Base-by-base conservation (phyloP, 2,329 filamentous ascomycete genomes). In the Diplodia corticola region DNA sequence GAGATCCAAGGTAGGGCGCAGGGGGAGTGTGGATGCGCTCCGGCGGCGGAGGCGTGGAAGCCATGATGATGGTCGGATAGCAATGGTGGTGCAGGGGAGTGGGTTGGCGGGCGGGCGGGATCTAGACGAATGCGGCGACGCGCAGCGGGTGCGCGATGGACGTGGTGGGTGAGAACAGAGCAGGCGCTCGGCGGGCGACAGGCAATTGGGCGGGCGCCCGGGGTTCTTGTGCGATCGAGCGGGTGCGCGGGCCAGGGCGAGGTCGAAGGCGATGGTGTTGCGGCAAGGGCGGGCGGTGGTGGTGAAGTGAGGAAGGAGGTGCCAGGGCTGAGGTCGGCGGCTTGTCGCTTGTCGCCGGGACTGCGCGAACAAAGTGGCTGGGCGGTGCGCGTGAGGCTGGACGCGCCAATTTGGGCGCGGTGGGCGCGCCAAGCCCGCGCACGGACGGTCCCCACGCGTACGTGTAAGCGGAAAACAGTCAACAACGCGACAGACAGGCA, bases 1-100 rank as follows among this genome's bases (percentile, higher is more conserved):
- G 87, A 44, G 78, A 66, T 55, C 90, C 90, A 73, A 88, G 85
- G 67, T 85, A 85, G 55, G 91, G 91, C 65, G 90, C 88, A 48
- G 86, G 85, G 68, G 91, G 91, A 57, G 89, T 91, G 74, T 82
- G 86, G 68, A 90, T 79, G 69, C 80, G 79, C 49, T 80, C 77
- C 44, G 85, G 81, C 69, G 86, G 87, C 60, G 88, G 85, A 70
- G 89, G 89, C 50, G 89, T 91, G 64, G 84, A 75, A 57, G 78
- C 73, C 77, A 79, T 78, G 55, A 48, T 67, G 61, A 44, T 35
- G 28, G 24, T 22, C 7, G 33, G 49, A 33, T 53, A 57, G 20
- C 13, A 55, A 59, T 55, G 37, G 54, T 24, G 17, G 46, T 22
- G 30, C 15, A 22, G 55, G 15, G 48, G 15, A 12, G n/a, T 35